Conservation (phyloP, 176 grass and related monocot genomes). For the Juncus effusus region DNA sequence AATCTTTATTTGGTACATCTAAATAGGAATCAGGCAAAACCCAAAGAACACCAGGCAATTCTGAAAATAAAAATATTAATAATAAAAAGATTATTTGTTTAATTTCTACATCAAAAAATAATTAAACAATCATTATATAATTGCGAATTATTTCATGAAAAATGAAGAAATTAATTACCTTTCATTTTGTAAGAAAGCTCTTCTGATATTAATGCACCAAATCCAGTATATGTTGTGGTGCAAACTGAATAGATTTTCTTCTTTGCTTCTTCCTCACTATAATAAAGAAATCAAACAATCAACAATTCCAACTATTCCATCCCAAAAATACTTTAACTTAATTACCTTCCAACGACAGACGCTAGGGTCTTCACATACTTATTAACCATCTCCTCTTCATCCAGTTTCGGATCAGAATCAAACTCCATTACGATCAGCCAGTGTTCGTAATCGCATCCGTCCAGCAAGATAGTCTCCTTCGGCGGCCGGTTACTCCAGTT, state of each 20-base stretch:
- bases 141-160: slow-evolving; percentile 19
- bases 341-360: slow-evolving; percentile 66
- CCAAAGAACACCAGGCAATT: slow-evolving; percentile 96
- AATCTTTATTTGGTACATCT: slow-evolving; percentile 98
- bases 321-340: not conserved
- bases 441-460: slow-evolving; percentile 96
- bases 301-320: not conserved
- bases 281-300: slow-evolving; percentile 13
- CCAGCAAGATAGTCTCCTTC: slow-evolving; percentile 91
- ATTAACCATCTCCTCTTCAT: slow-evolving; percentile 79
- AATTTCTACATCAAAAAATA: not conserved
- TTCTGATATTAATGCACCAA: slow-evolving; percentile 87
- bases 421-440: slow-evolving; percentile 98
- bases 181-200: slow-evolving; percentile 98
- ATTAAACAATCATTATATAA: not conserved
- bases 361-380: slow-evolving; percentile 76
- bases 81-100: slow-evolving; percentile 12
- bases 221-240: slow-evolving; percentile 78
- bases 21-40: slow-evolving; percentile 97
- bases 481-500: slow-evolving; percentile 94
- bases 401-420: slow-evolving; percentile 49
- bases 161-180: slow-evolving; percentile 45
- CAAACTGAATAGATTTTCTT: slow-evolving; percentile 94
- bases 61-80: slow-evolving; percentile 33
- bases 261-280: slow-evolving; percentile 95